A percentile compares a stretch with the other conserved stretches of the same genome.
Conservation (phyloP, 2,329 filamentous ascomycete species). For the Xylariaceae sp. region DNA sequence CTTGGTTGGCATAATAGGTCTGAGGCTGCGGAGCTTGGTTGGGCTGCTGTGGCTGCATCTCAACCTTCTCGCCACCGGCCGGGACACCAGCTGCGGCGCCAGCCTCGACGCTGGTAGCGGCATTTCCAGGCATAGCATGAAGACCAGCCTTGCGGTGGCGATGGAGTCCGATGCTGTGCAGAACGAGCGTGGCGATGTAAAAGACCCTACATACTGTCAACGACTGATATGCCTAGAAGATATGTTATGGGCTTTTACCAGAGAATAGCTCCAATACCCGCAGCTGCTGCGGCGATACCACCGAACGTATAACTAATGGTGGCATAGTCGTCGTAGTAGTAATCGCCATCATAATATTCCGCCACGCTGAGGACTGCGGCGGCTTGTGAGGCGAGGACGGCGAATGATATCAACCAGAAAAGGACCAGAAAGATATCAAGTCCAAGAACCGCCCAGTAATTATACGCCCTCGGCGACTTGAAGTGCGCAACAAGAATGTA, state of each 20-base stretch:
- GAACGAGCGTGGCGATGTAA: slow-evolving; percentile 38
- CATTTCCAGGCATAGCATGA: slow-evolving; percentile 31
- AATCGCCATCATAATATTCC: not conserved
- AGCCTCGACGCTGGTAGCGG: slow-evolving; percentile 9
- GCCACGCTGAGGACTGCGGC: slow-evolving; percentile 17
- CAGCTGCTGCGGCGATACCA: slow-evolving; percentile 32
- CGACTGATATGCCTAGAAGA: not conserved
- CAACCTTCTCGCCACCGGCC: slow-evolving; percentile 24
- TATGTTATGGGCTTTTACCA: slow-evolving; percentile 36
- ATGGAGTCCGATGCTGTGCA: slow-evolving; percentile 39
- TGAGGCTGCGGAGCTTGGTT: slow-evolving; percentile 16
- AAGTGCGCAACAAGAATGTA: slow-evolving; percentile 46
- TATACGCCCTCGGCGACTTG: slow-evolving; percentile 41
- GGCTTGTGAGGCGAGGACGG: slow-evolving; percentile 37
- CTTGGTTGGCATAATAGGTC: slow-evolving; percentile 10
- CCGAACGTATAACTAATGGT: slow-evolving; percentile 17
- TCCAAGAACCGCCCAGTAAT: slow-evolving; percentile 50
- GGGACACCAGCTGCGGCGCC: not conserved
- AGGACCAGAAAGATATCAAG: slow-evolving; percentile 49
- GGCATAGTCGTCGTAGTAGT: slow-evolving; percentile 22
- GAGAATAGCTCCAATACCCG: slow-evolving; percentile 39
- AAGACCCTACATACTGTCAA: slow-evolving; percentile 34
- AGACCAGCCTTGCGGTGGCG: slow-evolving; percentile 43
- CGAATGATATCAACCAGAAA: slow-evolving; percentile 49
- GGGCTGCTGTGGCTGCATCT: slow-evolving; percentile 25